Conservation (phyloP, 768 basidiomycete genomes). For the Hemileccinum rubropunctum region DNA sequence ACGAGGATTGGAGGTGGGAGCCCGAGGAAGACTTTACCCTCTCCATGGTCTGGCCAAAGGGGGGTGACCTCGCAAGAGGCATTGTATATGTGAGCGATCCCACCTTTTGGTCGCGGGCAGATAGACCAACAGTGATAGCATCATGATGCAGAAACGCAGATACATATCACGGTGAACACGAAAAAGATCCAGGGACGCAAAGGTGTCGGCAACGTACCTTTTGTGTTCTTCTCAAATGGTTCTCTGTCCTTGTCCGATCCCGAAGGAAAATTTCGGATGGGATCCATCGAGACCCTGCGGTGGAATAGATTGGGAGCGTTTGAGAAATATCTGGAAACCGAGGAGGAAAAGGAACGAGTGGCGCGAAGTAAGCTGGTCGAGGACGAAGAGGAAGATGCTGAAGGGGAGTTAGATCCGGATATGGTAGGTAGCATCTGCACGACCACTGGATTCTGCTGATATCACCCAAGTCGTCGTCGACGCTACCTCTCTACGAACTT, state of each 20-base stretch:
- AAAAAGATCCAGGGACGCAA: conserved; percentile 49
- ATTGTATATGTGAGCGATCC: conserved; percentile 58
- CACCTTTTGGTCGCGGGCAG: not conserved
- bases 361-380: conserved; percentile 17
- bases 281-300: conserved; percentile 24
- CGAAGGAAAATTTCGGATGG: conserved; percentile 19
- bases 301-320: conserved; percentile 30
- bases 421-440: conserved; percentile 15
- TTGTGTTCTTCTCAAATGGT: conserved; percentile 55
- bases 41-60: conserved; percentile 53
- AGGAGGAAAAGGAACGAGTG: conserved; percentile 27
- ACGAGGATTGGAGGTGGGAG: conserved; percentile 62
- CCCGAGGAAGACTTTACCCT: conserved; percentile 67
- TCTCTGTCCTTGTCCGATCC: conserved; percentile 28
- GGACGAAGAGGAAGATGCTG: conserved; percentile 22
- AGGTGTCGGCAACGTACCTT: conserved; percentile 60
- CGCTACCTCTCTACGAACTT: conserved; percentile 25
- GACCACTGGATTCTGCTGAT: not conserved
- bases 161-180: conserved; percentile 66
- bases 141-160: conserved; percentile 47
- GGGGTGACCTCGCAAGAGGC: conserved; percentile 41
- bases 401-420: conserved; percentile 28
- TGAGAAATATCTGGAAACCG: conserved; percentile 24
- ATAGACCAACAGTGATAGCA: conserved; percentile 37
- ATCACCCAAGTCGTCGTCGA: conserved; percentile 24